Base-by-base conservation (phyloP, 805 yeast genomes). In the Jamesozyma gamospora region DNA sequence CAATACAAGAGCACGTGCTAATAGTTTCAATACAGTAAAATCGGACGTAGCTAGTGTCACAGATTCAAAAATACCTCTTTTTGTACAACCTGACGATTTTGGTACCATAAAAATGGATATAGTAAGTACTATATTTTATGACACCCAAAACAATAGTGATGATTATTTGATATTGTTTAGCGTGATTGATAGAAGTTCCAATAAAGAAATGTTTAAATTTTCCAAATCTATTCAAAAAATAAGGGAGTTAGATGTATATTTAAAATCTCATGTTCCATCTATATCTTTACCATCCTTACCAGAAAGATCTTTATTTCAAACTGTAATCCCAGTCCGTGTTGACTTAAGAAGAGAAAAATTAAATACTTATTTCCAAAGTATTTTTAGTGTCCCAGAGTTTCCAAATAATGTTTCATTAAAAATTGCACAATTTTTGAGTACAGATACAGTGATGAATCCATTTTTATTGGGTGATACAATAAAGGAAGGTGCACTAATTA, bases 181-280 rank as follows among this genome's bases (percentile, higher is more conserved):
- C 14, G 75, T 82, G 4, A 63, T 71, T 34, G 90, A 82, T 48
- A 70, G 77, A 27, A 75, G 69, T 18, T 62, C 78, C 2, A 65
- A 67, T 30, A 77, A 77, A 44, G 85, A 79, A 49, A 72, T 83
- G 66, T 88, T 94, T 81, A 70, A 77, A 48, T 75, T 85, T 39
- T 66, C 76, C 32, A 86, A 86, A 52, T 59, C 76, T 2, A 71
- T 77, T 42, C 63, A 72, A 1, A 80, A 79, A 49, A 62, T 90
- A n/a, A 45, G 65, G 5, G 66, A 69, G 9, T 67, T 88, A 45
- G 94, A 86, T 58, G 58, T 63, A 17, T 74, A 70, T 30, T 63
- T 85, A 10, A 67, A 86, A 45, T 73, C 73, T 4, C 66, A 67
- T 41, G 71, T 75, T 36, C 74, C 77, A 18, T 42, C 64, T 2